A percentile compares a stretch with the other conserved stretches of the same genome.
Evolutionary conservation across 768 basidiomycete genomes (phyloP).

Genomic region (Boletus sp.): DNA sequence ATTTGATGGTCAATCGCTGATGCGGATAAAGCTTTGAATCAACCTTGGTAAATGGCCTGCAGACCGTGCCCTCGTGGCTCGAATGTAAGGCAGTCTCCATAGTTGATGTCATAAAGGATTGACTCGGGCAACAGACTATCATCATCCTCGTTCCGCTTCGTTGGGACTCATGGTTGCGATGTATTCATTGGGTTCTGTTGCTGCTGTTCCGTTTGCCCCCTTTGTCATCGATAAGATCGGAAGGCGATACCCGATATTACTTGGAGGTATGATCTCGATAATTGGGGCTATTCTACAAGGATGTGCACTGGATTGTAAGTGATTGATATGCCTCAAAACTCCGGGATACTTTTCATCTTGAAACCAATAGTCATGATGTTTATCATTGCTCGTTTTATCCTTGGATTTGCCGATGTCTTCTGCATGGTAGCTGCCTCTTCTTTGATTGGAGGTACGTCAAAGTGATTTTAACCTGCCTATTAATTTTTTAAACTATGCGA

Average conservation of each 20-base stretch:
- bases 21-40: constrained; percentile 29
- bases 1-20: background rate
- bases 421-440: too few relatives aligned
- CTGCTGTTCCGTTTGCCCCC: too few relatives aligned
- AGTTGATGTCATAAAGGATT: background rate
- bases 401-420: too few relatives aligned
- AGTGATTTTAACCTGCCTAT: too few relatives aligned
- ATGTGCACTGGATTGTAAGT: constrained; percentile 3
- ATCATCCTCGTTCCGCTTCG: constrained; percentile 51
- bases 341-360: background rate
- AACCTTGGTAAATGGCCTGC: constrained; percentile 62
- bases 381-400: background rate
- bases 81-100: constrained; percentile 37
- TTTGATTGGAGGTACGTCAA: too few relatives aligned
- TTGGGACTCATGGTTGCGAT: too few relatives aligned
- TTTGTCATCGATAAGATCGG: too few relatives aligned
- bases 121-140: constrained; percentile 41
- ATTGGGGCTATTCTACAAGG: constrained; percentile 3
- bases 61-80: constrained; percentile 58
- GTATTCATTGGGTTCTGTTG: too few relatives aligned
- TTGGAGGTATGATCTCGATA: constrained; percentile 1
- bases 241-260: constrained; percentile 22
- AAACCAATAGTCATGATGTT: constrained; percentile 4
- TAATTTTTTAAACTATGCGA: background rate
- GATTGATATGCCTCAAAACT: background rate